A percentile compares a stretch with the other conserved stretches of the same genome.
Evolutionary conservation across 768 basidiomycete species (phyloP).

Genomic region (Pleurotus giganteus): DNA sequence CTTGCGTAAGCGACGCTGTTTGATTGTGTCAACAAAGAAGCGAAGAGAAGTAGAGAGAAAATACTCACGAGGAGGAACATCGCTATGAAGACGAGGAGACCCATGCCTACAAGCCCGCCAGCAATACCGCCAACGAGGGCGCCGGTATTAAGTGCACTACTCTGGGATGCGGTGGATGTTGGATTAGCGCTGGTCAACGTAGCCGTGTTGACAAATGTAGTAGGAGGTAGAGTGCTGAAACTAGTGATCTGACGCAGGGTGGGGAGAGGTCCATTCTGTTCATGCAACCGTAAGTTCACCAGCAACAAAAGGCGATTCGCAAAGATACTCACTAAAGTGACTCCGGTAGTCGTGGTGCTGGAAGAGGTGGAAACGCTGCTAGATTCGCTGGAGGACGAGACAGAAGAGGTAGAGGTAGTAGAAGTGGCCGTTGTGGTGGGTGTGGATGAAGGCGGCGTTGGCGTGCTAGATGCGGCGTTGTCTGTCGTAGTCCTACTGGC

Average conservation of each 20-base stretch:
- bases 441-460: slow-evolving; percentile 1
- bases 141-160: slow-evolving; percentile 22
- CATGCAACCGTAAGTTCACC: neutral
- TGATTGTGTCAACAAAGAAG: neutral
- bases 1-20: slow-evolving; percentile 42
- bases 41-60: slow-evolving; percentile 1
- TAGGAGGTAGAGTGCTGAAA: slow-evolving; percentile 3
- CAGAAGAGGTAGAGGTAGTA: neutral
- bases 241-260: slow-evolving; percentile 1
- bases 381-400: neutral
- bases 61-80: slow-evolving; percentile 46
- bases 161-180: slow-evolving; percentile 13
- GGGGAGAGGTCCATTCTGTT: neutral
- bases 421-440: neutral
- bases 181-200: slow-evolving; percentile 10
- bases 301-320: no score
- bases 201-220: neutral
- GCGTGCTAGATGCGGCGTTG: neutral
- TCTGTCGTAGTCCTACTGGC: neutral
- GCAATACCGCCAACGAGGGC: slow-evolving; percentile 41
- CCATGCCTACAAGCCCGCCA: slow-evolving; percentile 43
- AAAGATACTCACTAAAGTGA: neutral
- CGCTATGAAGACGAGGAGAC: slow-evolving; percentile 36
- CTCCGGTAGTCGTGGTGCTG: neutral
- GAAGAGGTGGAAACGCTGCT: neutral